These are phyloP conservation scores for Rhodofomes roseus DNA, from an alignment of 1,284 basidiomycete species.

Conservation along the genomic window DNA sequence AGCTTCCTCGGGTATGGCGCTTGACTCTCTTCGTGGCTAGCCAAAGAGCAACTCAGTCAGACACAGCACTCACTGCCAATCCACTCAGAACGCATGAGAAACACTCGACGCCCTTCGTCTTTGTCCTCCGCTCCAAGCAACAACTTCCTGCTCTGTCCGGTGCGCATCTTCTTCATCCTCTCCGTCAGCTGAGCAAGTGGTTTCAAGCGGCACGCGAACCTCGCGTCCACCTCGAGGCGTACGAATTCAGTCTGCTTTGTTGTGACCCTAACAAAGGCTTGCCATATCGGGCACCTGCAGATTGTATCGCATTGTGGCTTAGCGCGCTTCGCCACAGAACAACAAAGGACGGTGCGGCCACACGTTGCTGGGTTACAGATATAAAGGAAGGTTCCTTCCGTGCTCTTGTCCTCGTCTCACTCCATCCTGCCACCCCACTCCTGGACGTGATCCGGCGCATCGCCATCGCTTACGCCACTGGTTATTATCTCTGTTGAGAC, in stretches of 20 bases:
- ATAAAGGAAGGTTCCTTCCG: neutral
- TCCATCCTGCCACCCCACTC: neutral
- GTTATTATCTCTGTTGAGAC: neutral
- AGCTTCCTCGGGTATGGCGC: neutral
- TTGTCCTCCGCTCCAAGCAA: too few species aligned
- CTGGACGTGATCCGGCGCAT: neutral
- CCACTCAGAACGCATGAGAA: neutral
- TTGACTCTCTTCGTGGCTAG: neutral
- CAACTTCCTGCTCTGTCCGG: neutral
- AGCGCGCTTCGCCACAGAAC: neutral
- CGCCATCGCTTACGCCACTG: neutral
- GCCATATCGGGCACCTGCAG: neutral
- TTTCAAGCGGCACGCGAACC: neutral
- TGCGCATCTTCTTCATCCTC: neutral
- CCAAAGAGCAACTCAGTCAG: too few species aligned
- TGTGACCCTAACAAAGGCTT: neutral
- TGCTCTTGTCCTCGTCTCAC: neutral
- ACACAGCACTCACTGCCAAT: neutral
- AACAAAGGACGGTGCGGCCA: neutral
- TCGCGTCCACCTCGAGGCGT: neutral
- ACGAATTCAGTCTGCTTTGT: neutral
- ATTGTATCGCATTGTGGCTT: conserved; percentile 1
- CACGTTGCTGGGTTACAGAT: conserved; percentile 1
- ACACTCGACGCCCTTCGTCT: too few species aligned
- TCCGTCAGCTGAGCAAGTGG: neutral